Conservation (phyloP, 305 asterid species). For the Fraxinus floribunda region DNA sequence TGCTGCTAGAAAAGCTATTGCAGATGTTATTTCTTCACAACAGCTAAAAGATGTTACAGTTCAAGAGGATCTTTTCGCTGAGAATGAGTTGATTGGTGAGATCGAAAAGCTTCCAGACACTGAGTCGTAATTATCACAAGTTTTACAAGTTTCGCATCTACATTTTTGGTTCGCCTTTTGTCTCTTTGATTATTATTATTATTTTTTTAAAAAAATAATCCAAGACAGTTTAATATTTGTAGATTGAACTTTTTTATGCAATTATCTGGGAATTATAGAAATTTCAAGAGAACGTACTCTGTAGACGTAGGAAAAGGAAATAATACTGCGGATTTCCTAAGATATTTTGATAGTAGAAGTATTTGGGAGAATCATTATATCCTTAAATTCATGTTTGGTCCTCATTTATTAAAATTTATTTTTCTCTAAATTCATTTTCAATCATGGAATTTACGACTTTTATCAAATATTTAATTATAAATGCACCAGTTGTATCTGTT, state of each 20-base stretch:
- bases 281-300: not conserved
- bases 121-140: not conserved
- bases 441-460: not conserved
- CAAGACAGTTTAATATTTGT: not conserved
- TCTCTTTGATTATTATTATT: not conserved
- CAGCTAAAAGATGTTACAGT: slow-evolving; percentile 64
- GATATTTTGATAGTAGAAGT: not conserved
- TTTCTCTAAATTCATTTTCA: not conserved
- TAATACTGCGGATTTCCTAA: not conserved
- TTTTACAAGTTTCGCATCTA: not conserved
- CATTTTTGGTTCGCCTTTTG: not conserved
- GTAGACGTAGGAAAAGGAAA: not conserved
- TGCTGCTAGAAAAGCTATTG: slow-evolving; percentile 65
- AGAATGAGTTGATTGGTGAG: slow-evolving; percentile 65
- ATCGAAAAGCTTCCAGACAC: slow-evolving; percentile 21
- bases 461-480: not conserved
- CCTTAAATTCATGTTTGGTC: not conserved
- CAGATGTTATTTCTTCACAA: slow-evolving; percentile 62
- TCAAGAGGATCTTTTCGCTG: slow-evolving; percentile 66
- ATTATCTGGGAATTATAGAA: not conserved
- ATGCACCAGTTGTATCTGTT: not conserved
- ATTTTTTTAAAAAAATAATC: not conserved
- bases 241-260: not conserved
- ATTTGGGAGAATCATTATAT: not conserved
- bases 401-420: not conserved